Percentiles rank a stretch among this genome's conserved stretches.
phyloP scores from a whole-genome alignment of 2,329 filamentous ascomycete genomes.

The Salinomyces thailandicus region DNA sequence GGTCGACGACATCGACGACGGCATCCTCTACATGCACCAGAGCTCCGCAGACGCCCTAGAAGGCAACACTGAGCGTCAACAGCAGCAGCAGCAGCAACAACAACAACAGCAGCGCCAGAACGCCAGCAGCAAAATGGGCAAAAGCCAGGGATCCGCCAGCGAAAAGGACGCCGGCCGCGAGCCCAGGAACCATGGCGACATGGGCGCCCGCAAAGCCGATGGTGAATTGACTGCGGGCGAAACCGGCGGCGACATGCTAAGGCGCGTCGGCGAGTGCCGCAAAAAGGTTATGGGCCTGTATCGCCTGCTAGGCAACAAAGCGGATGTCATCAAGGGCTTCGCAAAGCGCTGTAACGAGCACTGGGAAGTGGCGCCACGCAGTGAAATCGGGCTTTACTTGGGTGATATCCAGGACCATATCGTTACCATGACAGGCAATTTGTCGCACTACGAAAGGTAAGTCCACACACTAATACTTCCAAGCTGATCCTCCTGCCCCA shows the following conservation, averaged over 20 bases:
- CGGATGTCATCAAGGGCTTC: conserved; percentile 98
- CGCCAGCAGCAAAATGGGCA: conserved; percentile 21
- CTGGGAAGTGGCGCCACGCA: conserved; percentile 89
- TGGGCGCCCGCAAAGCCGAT: conserved; percentile 19
- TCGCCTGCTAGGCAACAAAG: conserved; percentile 86
- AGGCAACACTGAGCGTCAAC: conserved; percentile 14
- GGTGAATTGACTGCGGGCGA: conserved; percentile 32
- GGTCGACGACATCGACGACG: conserved; percentile 92
- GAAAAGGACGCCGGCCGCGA: conserved; percentile 15
- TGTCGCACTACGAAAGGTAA: conserved; percentile 93
- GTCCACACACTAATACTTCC: conserved; percentile 28
- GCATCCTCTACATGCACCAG: conserved; percentile 72
- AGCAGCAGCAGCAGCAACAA: background rate
- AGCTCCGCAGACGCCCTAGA: conserved; percentile 27
- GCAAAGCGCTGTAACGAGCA: conserved; percentile 97
- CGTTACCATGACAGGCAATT: conserved; percentile 93
- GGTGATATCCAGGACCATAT: conserved; percentile 99
- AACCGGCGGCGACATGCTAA: conserved; percentile 68
- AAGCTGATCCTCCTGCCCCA: background rate
- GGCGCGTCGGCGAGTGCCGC: conserved; percentile 82
- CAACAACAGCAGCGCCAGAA: background rate
- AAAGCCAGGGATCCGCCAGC: conserved; percentile 28
- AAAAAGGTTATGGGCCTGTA: conserved; percentile 98
- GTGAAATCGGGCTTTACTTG: conserved; percentile 92
- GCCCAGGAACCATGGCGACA: conserved; percentile 17